Evolutionary conservation across 1,284 basidiomycete genomes (phyloP), one percentile per base, ranked within the genome.

Genomic region (Cutaneotrichosporon dermatis): DNA sequence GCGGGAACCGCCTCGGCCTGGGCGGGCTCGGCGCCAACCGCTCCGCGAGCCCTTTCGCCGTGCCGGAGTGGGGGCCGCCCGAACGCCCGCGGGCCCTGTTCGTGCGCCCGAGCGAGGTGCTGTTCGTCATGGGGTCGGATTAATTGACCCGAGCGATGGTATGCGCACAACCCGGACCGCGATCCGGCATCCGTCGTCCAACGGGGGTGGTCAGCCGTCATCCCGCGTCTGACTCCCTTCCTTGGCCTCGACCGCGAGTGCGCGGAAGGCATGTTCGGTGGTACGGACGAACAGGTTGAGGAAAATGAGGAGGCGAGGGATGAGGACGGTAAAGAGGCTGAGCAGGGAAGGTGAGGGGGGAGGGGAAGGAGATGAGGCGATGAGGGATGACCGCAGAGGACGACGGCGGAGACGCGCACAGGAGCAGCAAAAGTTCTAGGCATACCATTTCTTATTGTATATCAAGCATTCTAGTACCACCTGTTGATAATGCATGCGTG

Each of bases 71-170:
- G 51, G 60, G 45, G 3, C 57, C 59, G 16, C 62, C 64, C 9
- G 67, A 68, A 16, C 56, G 55, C 4, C 68, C 69, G 6, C 45
- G 72, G 40, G 74, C 69, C 3, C 43, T 76, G 34, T 76, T 76
- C 39, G 71, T 76, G 10, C 60, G 73, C 25, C 74, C 74, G 4
- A 58, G 54, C 44, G 74, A 76, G 57, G 65, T 76, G 5, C 63
- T 76, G 16, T 76, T 69, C 51, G 70, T 76, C 42, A 58, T 74
- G 49, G 73, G 72, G 25, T 71, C 70, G 13, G 71, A 73, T 52
- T 51, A 34, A 25, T 25, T 25, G 35, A 16, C 33, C n/a, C n/a
- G 8, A 44, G 15, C 43, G 15, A 6, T 41, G 13, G 10, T 41
- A 10, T 41, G 13, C 40, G 40, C 8, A 41, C 13, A 41, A 10